phyloP scores from a whole-genome alignment of 306 rosid genomes.

The Sesbania bispinosa region DNA sequence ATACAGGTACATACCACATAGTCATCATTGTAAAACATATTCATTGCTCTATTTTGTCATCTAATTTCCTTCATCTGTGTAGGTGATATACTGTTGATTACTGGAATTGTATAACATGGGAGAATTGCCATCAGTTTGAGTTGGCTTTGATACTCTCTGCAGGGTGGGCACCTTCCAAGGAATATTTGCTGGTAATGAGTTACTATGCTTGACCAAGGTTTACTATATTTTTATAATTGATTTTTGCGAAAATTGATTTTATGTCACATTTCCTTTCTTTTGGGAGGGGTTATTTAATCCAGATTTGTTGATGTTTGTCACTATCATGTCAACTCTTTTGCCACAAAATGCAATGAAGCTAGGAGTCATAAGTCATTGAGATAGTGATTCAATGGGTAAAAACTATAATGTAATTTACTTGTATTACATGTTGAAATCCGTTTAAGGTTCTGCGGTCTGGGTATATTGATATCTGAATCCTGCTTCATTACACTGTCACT shows the following conservation, averaged over 20 bases:
- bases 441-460: background rate
- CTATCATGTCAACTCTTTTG: background rate
- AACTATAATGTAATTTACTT: background rate
- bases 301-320: background rate
- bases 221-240: background rate
- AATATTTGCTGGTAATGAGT: background rate
- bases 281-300: background rate
- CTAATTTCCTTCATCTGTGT: constrained; percentile 11
- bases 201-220: constrained; percentile 4
- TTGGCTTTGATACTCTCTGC: background rate
- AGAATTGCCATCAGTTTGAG: background rate
- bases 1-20: constrained; percentile 31
- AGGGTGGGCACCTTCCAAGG: background rate
- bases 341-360: background rate
- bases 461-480: background rate
- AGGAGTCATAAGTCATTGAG: background rate
- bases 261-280: background rate
- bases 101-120: background rate
- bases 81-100: constrained; percentile 14
- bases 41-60: background rate
- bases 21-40: constrained; percentile 4
- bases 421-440: background rate
- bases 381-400: background rate
- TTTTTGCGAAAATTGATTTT: background rate
- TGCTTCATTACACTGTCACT: background rate